phyloP scores from a whole-genome alignment of 2,329 filamentous ascomycete species.

The Drechslerella stenobrocha region DNA sequence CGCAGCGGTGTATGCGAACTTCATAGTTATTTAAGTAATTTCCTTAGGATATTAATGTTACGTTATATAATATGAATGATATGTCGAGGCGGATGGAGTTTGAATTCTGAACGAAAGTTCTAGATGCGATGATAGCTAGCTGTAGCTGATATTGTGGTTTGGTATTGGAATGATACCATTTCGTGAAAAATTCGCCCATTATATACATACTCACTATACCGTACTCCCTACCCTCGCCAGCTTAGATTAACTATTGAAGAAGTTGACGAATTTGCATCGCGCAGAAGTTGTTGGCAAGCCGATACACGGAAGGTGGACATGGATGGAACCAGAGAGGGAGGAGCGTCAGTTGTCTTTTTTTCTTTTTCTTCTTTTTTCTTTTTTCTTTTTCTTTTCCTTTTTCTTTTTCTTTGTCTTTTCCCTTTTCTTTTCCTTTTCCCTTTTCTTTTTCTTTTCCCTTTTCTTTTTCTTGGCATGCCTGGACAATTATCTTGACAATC shows the following conservation, averaged over 20 bases:
- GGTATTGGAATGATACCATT: background rate
- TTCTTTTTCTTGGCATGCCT: too few species aligned
- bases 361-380: too few species aligned
- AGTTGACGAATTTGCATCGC: background rate
- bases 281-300: background rate
- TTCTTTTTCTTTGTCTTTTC: too few species aligned
- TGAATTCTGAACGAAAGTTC: background rate
- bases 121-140: background rate
- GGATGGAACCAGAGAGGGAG: background rate
- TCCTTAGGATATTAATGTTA: constrained; percentile 3
- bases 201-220: constrained; percentile 2
- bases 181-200: constrained; percentile 2
- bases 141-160: background rate
- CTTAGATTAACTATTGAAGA: background rate
- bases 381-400: too few species aligned
- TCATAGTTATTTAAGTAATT: constrained; percentile 18
- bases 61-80: constrained; percentile 7
- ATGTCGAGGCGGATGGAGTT: background rate
- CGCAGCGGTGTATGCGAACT: constrained; percentile 14
- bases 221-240: background rate
- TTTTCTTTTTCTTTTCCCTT: too few species aligned
- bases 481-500: too few species aligned
- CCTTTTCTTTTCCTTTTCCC: too few species aligned
- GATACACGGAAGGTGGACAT: background rate
- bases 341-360: background rate